phyloP scores from a whole-genome alignment of 1,284 basidiomycete species.

The Heliocybe sulcata region DNA sequence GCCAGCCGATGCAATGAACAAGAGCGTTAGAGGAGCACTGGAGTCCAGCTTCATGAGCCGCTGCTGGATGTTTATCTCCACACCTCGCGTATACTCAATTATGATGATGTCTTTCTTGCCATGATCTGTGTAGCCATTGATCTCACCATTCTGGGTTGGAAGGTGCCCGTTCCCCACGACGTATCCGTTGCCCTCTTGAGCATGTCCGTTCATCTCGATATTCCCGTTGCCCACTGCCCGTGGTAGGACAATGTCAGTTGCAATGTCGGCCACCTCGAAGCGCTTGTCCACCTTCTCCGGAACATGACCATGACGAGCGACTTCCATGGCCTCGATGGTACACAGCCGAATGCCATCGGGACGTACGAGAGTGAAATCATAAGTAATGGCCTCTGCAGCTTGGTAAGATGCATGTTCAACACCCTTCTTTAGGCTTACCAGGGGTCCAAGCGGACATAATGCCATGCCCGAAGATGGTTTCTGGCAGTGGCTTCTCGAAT shows the following conservation, averaged over 20 bases:
- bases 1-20: conserved; percentile 6
- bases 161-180: neutral
- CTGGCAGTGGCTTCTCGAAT: conserved; percentile 9
- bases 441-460: conserved; percentile 16
- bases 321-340: conserved; percentile 11
- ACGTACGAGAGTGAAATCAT: conserved; percentile 12
- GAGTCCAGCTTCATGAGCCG: neutral
- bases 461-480: conserved; percentile 12
- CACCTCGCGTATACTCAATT: neutral
- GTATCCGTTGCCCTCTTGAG: neutral
- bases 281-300: conserved; percentile 6
- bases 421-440: no score
- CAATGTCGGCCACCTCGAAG: conserved; percentile 10
- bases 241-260: neutral
- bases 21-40: neutral
- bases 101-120: neutral
- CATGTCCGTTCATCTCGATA: neutral
- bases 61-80: neutral
- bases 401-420: neutral
- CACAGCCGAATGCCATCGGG: conserved; percentile 11
- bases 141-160: no score
- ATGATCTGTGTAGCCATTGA: neutral
- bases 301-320: conserved; percentile 10
- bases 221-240: neutral
- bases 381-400: conserved; percentile 8